Conservation (phyloP, 305 asterid genomes). For the Fraxinus baroniana region DNA sequence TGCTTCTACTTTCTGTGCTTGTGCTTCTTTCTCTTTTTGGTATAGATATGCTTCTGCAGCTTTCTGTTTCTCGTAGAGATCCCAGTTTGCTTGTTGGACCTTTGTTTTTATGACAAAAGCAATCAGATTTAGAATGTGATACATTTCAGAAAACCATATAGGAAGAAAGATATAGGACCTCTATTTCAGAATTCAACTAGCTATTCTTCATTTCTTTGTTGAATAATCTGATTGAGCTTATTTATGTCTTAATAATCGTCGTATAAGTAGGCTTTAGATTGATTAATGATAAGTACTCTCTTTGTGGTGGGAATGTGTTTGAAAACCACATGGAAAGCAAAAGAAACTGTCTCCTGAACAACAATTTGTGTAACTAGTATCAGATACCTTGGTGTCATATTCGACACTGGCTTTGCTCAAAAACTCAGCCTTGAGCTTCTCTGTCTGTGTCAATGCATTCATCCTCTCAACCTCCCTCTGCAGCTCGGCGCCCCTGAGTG, state of each 20-base stretch:
- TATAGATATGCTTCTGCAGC: slow-evolving; percentile 30
- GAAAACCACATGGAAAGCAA: not conserved
- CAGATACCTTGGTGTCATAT: not conserved
- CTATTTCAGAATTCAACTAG: not conserved
- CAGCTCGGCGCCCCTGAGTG: slow-evolving; percentile 23
- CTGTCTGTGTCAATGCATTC: slow-evolving; percentile 8
- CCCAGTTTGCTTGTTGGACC: slow-evolving; percentile 41
- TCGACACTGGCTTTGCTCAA: not conserved
- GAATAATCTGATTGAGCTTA: not conserved
- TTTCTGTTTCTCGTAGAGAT: slow-evolving; percentile 36
- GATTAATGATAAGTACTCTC: not conserved
- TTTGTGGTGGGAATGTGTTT: not conserved
- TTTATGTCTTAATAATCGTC: not conserved
- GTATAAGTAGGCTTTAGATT: not conserved
- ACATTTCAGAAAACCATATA: not conserved
- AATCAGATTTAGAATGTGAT: not conserved
- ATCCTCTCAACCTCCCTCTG: not conserved
- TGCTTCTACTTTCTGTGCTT: slow-evolving; percentile 29
- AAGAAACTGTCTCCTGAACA: not conserved
- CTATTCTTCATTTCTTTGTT: not conserved
- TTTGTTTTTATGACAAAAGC: not conserved
- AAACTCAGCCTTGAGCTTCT: slow-evolving; percentile 16
- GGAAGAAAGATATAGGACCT: not conserved
- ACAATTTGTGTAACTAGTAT: not conserved
- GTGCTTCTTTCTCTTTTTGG: slow-evolving; percentile 31